Evolutionary conservation across 805 yeast genomes (phyloP).

Genomic region (Saturnispora gosingensis): DNA sequence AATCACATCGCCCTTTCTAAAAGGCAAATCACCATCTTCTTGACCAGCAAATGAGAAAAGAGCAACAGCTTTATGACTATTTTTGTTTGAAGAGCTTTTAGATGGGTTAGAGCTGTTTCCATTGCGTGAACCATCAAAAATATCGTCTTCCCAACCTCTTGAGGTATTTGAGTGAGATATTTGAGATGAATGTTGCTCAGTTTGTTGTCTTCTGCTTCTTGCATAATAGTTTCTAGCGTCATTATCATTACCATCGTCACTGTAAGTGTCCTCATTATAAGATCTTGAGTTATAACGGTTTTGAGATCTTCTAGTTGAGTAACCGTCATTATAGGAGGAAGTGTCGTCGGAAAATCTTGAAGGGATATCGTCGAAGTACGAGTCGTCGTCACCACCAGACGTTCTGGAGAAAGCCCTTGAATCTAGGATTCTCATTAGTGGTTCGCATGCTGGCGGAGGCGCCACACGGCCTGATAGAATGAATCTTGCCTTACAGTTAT

Average conservation of each 20-base stretch:
- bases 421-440: constrained; percentile 77
- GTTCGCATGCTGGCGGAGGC: constrained; percentile 84
- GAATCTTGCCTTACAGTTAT: constrained; percentile 75
- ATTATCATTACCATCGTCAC: constrained; percentile 25
- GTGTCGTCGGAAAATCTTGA: constrained; percentile 54
- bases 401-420: constrained; percentile 63
- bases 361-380: constrained; percentile 69
- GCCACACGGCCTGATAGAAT: constrained; percentile 84
- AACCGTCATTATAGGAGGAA: constrained; percentile 26
- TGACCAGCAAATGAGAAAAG: constrained; percentile 84
- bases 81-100: constrained; percentile 30
- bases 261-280: constrained; percentile 21
- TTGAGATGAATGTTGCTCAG: not conserved
- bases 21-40: constrained; percentile 86
- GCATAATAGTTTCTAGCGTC: constrained; percentile 13
- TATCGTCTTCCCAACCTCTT: constrained; percentile 74
- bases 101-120: not conserved
- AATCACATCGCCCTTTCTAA: constrained; percentile 90
- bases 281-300: constrained; percentile 10
- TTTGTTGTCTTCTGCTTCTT: constrained; percentile 7
- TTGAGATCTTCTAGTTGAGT: constrained; percentile 12
- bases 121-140: constrained; percentile 44
- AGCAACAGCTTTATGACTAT: constrained; percentile 73
- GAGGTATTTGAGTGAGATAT: not conserved
- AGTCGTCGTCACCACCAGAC: constrained; percentile 46